Evolutionary conservation across 768 basidiomycete species (phyloP), one percentile per base, ranked within the genome.

Genomic region (Termitomyces heimii): DNA sequence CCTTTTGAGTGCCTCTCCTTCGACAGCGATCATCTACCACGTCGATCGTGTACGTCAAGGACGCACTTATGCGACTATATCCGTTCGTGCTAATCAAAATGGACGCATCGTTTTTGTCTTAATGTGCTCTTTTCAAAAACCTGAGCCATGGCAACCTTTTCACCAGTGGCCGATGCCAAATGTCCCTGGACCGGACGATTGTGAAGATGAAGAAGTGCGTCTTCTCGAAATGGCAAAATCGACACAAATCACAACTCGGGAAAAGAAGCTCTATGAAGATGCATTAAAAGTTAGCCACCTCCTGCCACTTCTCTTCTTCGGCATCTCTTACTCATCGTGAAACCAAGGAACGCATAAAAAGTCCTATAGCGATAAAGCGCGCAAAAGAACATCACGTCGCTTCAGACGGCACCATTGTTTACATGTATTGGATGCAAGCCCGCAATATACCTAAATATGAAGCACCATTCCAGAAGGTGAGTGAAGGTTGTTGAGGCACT

Each of bases 351-450:
- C 79, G 88, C 43, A 65, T 71, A 53, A 75, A 77, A 26, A 89
- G 89, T 62, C 91, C 91, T 2, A 82, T 92, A 55, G 82, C 79
- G 22, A 75, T 88, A 55, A 88, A 82, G 70, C 68, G 73, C 29
- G 86, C 83, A 0, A 71, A 68, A 32, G 76, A 75, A 34, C 69
- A 78, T 24, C 70, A 75, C 46, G 62, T 71, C 20, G 65, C 73
- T 3, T 68, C 70, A 29, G 76, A 81, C 28, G 86, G 86, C 4
- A 72, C 70, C 20, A 68, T 78, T 29, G 74, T 76, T 18, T 78
- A 77, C 55, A 82, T 85, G 80, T 89, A 83, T 64, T 94, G 91
- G 92, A 88, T 91, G 86, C 82, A 84, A 66, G 85, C 89, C 3
- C 79, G 81, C 58, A 78, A 83, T 60, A 77, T 84, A 55, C 84